Evolutionary conservation across 2,329 filamentous ascomycete species (phyloP).

Genomic region (Penicillium sp.): DNA sequence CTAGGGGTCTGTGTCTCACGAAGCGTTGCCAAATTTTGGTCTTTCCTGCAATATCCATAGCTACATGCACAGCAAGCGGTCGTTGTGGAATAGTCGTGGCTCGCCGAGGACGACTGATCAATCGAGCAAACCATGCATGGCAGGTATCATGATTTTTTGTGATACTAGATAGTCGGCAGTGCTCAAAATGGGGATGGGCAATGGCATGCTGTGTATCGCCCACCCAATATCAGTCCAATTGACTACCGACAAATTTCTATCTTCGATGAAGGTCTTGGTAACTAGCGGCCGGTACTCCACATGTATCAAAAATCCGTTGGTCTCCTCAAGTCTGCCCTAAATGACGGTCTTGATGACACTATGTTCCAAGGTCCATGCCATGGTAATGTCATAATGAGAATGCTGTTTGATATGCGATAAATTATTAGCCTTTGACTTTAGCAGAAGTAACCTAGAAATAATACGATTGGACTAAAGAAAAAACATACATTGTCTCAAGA

Average conservation of each 20-base stretch:
- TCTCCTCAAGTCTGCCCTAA: not conserved
- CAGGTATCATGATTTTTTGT: slow-evolving; percentile 19
- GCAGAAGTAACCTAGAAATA: not conserved
- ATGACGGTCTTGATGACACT: not conserved
- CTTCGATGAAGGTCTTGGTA: not conserved
- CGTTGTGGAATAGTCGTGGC: slow-evolving; percentile 15
- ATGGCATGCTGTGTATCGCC: slow-evolving; percentile 5
- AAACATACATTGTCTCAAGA: not conserved
- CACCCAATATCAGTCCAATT: slow-evolving; percentile 18
- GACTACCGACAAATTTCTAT: slow-evolving; percentile 3
- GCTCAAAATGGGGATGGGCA: not conserved
- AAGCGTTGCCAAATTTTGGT: not conserved
- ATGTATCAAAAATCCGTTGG: not conserved
- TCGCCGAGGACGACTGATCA: slow-evolving; percentile 10
- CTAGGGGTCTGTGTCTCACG: slow-evolving; percentile 16
- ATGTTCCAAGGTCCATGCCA: not conserved
- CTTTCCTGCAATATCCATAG: slow-evolving; percentile 17
- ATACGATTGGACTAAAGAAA: not conserved
- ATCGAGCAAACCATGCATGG: slow-evolving; percentile 17
- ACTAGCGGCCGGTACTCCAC: not conserved
- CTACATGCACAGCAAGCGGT: slow-evolving; percentile 17
- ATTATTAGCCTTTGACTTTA: not conserved
- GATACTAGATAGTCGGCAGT: slow-evolving; percentile 14
- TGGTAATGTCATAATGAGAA: not conserved
- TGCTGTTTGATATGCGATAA: not conserved